Conservation (phyloP, 2,329 filamentous ascomycete species). For the Aspergillus transmontanensis region DNA sequence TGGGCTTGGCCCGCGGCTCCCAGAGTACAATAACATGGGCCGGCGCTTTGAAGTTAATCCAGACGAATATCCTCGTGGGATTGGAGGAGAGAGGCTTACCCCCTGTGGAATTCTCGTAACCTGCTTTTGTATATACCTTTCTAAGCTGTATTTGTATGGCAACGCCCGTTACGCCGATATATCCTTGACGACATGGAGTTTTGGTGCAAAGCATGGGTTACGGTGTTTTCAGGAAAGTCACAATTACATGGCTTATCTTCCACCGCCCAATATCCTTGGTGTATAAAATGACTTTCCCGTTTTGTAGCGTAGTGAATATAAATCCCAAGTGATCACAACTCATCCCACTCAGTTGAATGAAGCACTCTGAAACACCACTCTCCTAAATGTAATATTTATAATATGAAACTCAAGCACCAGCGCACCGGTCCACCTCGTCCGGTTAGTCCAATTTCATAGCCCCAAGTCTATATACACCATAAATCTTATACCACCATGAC, state of each 20-base stretch:
- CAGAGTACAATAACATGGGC: constrained; percentile 35
- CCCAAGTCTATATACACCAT: neutral
- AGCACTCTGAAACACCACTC: neutral
- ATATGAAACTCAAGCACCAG: neutral
- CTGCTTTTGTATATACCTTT: constrained; percentile 9
- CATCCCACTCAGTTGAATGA: neutral
- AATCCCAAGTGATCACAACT: neutral
- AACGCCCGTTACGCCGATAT: neutral
- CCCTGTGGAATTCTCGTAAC: constrained; percentile 43
- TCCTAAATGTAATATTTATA: neutral
- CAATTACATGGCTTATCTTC: too few relatives aligned
- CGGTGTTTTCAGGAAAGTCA: too few relatives aligned
- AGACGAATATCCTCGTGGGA: constrained; percentile 45
- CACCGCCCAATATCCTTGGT: too few relatives aligned
- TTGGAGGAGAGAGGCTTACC: constrained; percentile 50
- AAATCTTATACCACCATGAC: neutral
- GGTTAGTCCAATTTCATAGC: neutral
- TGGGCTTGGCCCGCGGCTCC: constrained; percentile 11
- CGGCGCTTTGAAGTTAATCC: constrained; percentile 42
- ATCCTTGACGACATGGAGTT: neutral
- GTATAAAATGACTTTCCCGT: too few relatives aligned
- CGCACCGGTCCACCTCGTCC: neutral
- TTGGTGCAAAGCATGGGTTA: neutral
- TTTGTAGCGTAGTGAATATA: neutral
- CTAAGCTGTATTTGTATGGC: neutral